A percentile compares a stretch with the other conserved stretches of the same genome.
These are phyloP conservation scores for Themeda triandra DNA, from an alignment of 176 grass and related monocot genomes.

Conservation along the genomic window DNA sequence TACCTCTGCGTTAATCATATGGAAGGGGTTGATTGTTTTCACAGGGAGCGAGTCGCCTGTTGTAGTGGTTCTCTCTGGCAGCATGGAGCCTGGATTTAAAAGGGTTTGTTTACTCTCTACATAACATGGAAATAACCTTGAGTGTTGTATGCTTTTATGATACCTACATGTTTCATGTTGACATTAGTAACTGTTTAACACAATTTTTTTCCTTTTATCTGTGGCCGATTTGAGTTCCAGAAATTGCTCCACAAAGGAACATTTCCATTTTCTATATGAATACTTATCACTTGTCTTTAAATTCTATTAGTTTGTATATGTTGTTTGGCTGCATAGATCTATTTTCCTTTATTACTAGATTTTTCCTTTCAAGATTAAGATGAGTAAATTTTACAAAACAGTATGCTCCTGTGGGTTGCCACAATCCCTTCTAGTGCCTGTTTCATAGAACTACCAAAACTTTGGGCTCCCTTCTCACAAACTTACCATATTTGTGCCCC, in stretches of 20 bases:
- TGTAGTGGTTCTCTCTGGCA: conserved; percentile 72
- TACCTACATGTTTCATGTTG: neutral
- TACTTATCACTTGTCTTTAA: neutral
- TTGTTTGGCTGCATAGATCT: neutral
- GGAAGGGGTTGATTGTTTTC: conserved; percentile 62
- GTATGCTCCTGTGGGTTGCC: neutral
- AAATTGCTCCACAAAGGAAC: neutral
- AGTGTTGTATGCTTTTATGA: neutral
- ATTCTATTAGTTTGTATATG: neutral
- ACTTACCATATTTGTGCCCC: neutral
- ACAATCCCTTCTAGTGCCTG: neutral
- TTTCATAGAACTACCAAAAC: neutral
- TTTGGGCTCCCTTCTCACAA: neutral
- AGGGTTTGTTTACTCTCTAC: conserved; percentile 38
- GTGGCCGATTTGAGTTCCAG: too few relatives aligned
- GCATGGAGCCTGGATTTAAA: conserved; percentile 80
- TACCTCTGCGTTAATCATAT: conserved; percentile 63
- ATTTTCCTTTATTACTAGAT: neutral
- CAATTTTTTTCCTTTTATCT: too few relatives aligned
- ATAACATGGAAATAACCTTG: neutral
- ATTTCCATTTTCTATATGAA: neutral
- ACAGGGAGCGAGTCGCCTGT: conserved; percentile 66
- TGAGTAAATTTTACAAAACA: neutral
- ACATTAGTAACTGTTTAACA: neutral
- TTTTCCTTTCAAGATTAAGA: neutral